Base-by-base conservation (phyloP, 2,329 filamentous ascomycete genomes). In the Penicillium sp. region DNA sequence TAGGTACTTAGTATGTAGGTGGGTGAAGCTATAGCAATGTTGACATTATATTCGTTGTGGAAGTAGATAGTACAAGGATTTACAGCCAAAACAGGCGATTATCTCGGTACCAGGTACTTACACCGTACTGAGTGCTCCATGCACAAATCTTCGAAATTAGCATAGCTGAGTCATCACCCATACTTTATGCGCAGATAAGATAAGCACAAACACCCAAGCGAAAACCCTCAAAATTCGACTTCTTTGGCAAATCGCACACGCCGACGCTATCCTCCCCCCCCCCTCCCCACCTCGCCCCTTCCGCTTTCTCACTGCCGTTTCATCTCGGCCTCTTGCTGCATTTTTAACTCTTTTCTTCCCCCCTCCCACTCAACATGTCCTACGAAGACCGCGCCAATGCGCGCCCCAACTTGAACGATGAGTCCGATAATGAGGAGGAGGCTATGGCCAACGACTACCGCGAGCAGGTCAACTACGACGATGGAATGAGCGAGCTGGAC, bases 341-440 rank as follows among this genome's bases (percentile, higher is more conserved):
- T 48, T 53, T 55, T 42, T 38, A 31, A 40, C 33, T 49, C 38
- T 57, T 46, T 56, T 52, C 43, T 50, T 51, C 42, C 60, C 48
- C 51, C 56, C 45, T 59, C 63, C 54, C 61, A 60, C 58, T 68
- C 69, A 73, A 66, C 62, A 80, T 80, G 78, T 76, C 77, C 45
- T 77, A 77, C 71, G 72, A 77, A 54, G 76, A 77, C 67, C 75
- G 73, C 69, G 69, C 68, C 65, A 78, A 72, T 64, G 71, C 69
- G 71, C 75, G 70, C 66, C 69, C 76, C 62, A 74, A 71, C 68
- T 70, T 79, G 64, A 86, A 87, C 70, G 89, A 93, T 77, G 92
- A 95, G 75, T 96, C 91, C 73, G 94, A 97, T 77, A 89, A 91
- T 66, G 93, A 97, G 81, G 93, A 97, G 84, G 94, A 97, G 81